Evolutionary conservation across 805 yeast genomes (phyloP).

Genomic region (Cyberlindnera lachancei): DNA sequence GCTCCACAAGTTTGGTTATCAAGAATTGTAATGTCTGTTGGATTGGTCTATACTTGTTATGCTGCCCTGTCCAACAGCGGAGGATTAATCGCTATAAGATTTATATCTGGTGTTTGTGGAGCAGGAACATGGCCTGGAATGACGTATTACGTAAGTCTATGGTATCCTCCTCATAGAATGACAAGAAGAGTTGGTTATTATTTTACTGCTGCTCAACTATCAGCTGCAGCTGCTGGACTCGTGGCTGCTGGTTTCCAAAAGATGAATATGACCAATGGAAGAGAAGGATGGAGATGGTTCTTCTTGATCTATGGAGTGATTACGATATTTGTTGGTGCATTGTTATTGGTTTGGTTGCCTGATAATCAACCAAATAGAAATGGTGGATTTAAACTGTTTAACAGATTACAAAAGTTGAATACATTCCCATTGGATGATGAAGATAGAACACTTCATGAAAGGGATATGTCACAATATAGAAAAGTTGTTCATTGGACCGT

Average conservation of each 20-base stretch:
- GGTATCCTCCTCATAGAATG: conserved; percentile 77
- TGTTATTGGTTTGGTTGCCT: conserved; percentile 78
- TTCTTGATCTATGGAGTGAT: conserved; percentile 69
- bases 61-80: conserved; percentile 45
- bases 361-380: conserved; percentile 31
- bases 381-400: conserved; percentile 6
- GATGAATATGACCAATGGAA: conserved; percentile 65
- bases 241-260: conserved; percentile 84
- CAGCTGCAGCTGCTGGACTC: conserved; percentile 84
- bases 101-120: conserved; percentile 67
- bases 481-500: conserved; percentile 45
- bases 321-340: conserved; percentile 56
- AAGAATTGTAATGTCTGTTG: conserved; percentile 70
- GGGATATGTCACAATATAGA: conserved; percentile 52
- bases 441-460: conserved; percentile 50
- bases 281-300: conserved; percentile 84
- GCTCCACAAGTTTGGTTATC: conserved; percentile 84
- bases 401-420: conserved; percentile 16
- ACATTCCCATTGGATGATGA: conserved; percentile 40
- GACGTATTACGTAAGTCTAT: conserved; percentile 73
- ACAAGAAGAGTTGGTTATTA: conserved; percentile 81
- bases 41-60: conserved; percentile 71
- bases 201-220: conserved; percentile 87
- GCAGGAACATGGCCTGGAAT: conserved; percentile 92
- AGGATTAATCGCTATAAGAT: conserved; percentile 65